Percentiles rank a stretch among this genome's conserved stretches.
These are phyloP conservation scores for Calocybe indica DNA, from an alignment of 768 basidiomycete species.

Conservation along the genomic window DNA sequence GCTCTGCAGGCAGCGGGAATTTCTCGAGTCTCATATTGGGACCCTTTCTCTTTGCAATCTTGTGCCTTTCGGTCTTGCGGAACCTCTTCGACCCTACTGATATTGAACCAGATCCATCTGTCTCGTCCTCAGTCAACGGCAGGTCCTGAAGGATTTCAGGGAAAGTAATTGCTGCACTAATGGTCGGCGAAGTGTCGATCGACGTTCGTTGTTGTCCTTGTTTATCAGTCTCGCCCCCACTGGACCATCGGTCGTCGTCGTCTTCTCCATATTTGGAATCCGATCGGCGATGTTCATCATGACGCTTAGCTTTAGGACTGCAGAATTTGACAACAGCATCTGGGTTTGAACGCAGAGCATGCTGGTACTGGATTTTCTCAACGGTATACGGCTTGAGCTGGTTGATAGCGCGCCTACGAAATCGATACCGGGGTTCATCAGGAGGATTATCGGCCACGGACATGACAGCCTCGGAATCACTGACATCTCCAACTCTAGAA, in stretches of 20 bases:
- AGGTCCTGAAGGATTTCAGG: constrained; percentile 31
- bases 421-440: constrained; percentile 36
- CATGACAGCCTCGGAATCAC: background rate
- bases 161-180: constrained; percentile 14
- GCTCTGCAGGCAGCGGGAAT: background rate
- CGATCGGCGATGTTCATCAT: constrained; percentile 15
- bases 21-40: background rate
- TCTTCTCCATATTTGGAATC: constrained; percentile 22
- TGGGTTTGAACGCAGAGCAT: constrained; percentile 44
- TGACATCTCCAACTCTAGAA: background rate
- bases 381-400: constrained; percentile 61
- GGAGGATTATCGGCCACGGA: background rate
- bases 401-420: constrained; percentile 47
- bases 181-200: background rate
- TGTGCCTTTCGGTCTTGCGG: too few relatives aligned
- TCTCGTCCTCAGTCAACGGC: constrained; percentile 19
- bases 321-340: constrained; percentile 61
- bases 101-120: background rate
- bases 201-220: constrained; percentile 1
- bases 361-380: constrained; percentile 48
- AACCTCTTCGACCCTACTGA: background rate
- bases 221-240: constrained; percentile 12
- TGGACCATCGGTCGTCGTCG: constrained; percentile 11
- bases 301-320: constrained; percentile 21
- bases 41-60: too few relatives aligned